Conservation (phyloP, 495 filamentous ascomycete species). For the Neurospora terricola region DNA sequence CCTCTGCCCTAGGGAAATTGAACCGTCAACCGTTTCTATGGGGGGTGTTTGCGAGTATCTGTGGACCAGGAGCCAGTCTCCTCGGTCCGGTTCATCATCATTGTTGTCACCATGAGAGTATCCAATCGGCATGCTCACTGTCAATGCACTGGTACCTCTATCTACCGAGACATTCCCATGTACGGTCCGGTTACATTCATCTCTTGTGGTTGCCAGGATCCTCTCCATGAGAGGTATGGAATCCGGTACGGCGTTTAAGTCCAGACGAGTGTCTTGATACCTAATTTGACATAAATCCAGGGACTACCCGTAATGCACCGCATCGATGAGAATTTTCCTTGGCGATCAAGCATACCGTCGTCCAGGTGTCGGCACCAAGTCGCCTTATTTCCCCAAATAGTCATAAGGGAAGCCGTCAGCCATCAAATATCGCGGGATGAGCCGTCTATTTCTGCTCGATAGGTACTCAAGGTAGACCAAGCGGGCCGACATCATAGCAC, state of each 20-base stretch:
- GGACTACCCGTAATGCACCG: not conserved
- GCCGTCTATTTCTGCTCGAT: not conserved
- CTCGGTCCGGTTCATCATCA: not conserved
- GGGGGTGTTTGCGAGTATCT: not conserved
- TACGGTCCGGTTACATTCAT: not conserved
- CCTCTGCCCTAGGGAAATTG: not conserved
- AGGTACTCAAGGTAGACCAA: not conserved
- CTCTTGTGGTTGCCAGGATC: not conserved
- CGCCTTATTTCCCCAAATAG: not conserved
- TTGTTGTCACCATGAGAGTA: not conserved
- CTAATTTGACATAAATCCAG: not conserved
- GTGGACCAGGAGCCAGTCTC: not conserved
- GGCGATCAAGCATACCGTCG: not conserved
- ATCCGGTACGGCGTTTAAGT: not conserved
- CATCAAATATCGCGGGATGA: not conserved
- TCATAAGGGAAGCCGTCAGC: not conserved
- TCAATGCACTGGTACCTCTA: not conserved
- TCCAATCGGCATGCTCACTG: not conserved
- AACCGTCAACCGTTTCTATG: not conserved
- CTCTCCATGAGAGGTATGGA: not conserved
- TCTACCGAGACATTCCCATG: not conserved
- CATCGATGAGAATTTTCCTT: not conserved
- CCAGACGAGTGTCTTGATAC: not conserved
- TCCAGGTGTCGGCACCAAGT: not conserved
- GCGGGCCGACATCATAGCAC: not conserved